Evolutionary conservation across 345 rosid species (phyloP).

Genomic region (Acer saccharum): DNA sequence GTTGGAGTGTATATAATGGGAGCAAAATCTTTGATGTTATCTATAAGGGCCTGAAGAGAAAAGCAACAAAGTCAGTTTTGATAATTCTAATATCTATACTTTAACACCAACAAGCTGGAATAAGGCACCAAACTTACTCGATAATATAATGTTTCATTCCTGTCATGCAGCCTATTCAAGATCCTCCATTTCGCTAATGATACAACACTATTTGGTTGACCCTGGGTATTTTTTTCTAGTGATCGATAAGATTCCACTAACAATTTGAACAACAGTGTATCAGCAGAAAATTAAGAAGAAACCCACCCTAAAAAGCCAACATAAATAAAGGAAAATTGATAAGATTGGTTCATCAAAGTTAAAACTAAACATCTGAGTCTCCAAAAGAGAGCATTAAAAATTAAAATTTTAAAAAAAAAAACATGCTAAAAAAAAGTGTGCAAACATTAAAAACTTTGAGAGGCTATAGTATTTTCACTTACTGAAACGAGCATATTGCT

Average conservation of each 20-base stretch:
- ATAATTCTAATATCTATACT: background rate
- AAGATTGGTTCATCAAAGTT: background rate
- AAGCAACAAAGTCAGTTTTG: conserved; percentile 15
- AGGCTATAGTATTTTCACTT: conserved; percentile 32
- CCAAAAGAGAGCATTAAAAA: background rate
- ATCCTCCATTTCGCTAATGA: conserved; percentile 98
- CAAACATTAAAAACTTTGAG: conserved; percentile 9
- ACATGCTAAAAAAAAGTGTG: background rate
- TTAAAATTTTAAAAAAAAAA: too few relatives aligned
- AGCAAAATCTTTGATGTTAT: conserved; percentile 91
- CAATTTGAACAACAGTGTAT: conserved; percentile 16
- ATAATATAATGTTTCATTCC: conserved; percentile 93
- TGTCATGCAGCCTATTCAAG: conserved; percentile 91
- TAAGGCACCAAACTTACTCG: conserved; percentile 50
- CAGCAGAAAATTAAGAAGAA: background rate
- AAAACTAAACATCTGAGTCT: background rate
- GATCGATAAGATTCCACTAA: conserved; percentile 93
- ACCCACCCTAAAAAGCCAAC: background rate
- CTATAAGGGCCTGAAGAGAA: conserved; percentile 78
- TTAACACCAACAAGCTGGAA: conserved; percentile 19
- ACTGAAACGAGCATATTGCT: conserved; percentile 95
- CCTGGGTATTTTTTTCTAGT: conserved; percentile 73
- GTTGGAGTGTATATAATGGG: conserved; percentile 97
- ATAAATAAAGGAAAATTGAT: background rate
- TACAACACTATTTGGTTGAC: conserved; percentile 61